Evolutionary conservation across 2,329 filamentous ascomycete genomes (phyloP).

Genomic region (Colletotrichum somersetense): DNA sequence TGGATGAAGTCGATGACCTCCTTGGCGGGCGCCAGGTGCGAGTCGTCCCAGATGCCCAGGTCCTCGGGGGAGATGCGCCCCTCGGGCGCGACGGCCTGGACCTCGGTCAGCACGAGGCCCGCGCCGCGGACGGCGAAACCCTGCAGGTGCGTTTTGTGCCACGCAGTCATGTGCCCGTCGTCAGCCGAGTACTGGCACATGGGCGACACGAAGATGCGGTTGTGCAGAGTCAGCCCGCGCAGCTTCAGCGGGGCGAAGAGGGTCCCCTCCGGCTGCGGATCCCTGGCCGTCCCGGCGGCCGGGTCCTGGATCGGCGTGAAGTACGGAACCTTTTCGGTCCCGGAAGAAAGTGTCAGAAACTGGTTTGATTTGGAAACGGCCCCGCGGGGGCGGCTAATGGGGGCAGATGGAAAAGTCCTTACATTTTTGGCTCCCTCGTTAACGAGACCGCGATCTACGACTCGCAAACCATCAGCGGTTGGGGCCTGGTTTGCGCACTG

Average conservation of each 20-base stretch:
- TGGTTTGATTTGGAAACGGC: neutral
- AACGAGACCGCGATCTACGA: slow-evolving; percentile 20
- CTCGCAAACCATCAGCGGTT: slow-evolving; percentile 2
- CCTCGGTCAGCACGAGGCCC: slow-evolving; percentile 76
- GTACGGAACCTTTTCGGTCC: slow-evolving; percentile 51
- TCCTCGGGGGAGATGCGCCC: slow-evolving; percentile 81
- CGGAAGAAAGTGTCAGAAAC: neutral
- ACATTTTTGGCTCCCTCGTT: slow-evolving; percentile 51
- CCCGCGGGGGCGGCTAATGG: too few species aligned
- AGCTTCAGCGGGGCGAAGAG: slow-evolving; percentile 61
- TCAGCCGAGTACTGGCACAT: slow-evolving; percentile 63
- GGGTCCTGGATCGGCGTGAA: slow-evolving; percentile 64
- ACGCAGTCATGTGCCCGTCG: slow-evolving; percentile 57
- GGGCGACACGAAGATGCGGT: slow-evolving; percentile 60
- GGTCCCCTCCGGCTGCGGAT: slow-evolving; percentile 58
- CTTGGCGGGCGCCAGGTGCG: slow-evolving; percentile 72
- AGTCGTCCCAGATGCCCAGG: slow-evolving; percentile 77
- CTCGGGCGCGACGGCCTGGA: slow-evolving; percentile 74
- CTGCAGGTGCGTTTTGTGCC: slow-evolving; percentile 58
- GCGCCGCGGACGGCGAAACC: slow-evolving; percentile 57
- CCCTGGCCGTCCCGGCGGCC: slow-evolving; percentile 59
- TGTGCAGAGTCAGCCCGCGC: slow-evolving; percentile 58
- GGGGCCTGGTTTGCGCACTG: slow-evolving; percentile 27
- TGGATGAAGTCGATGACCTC: slow-evolving; percentile 76
- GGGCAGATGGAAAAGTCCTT: neutral